phyloP scores from a whole-genome alignment of 148 eudicot genomes.

The Chenopodium album region DNA sequence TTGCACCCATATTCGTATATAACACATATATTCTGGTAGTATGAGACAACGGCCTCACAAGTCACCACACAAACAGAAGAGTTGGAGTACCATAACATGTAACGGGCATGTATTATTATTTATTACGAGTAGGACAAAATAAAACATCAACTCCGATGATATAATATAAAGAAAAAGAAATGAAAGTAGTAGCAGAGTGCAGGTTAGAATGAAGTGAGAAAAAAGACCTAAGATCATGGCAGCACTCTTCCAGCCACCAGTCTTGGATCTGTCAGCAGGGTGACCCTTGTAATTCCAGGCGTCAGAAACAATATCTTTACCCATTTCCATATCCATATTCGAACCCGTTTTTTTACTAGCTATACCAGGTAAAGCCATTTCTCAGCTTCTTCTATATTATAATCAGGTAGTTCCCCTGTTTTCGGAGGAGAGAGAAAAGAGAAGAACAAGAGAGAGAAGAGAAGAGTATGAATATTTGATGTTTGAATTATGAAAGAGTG shows the following conservation, averaged over 20 bases:
- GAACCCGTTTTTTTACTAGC: not conserved
- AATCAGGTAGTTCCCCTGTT: constrained; percentile 9
- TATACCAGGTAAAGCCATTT: constrained; percentile 24
- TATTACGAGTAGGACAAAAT: no score
- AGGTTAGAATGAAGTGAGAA: not conserved
- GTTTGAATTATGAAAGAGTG: constrained; percentile 5
- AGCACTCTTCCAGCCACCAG: constrained; percentile 82
- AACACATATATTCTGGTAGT: no score
- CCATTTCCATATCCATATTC: constrained; percentile 22
- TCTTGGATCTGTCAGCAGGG: constrained; percentile 50
- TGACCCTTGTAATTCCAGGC: constrained; percentile 66
- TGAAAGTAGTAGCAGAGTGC: no score
- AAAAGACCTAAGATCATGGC: constrained; percentile 63
- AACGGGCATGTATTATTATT: no score
- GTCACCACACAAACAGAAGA: no score
- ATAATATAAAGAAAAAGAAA: no score
- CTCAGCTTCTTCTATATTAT: not conserved
- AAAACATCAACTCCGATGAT: no score
- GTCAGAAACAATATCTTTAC: constrained; percentile 29
- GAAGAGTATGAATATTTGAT: not conserved
- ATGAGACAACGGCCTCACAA: no score
- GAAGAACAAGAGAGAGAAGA: not conserved
- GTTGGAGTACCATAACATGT: no score
- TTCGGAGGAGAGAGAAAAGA: constrained; percentile 20
- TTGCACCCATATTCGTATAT: no score